phyloP scores from a whole-genome alignment of 2,329 filamentous ascomycete genomes.

The Penicillium sumatraense region DNA sequence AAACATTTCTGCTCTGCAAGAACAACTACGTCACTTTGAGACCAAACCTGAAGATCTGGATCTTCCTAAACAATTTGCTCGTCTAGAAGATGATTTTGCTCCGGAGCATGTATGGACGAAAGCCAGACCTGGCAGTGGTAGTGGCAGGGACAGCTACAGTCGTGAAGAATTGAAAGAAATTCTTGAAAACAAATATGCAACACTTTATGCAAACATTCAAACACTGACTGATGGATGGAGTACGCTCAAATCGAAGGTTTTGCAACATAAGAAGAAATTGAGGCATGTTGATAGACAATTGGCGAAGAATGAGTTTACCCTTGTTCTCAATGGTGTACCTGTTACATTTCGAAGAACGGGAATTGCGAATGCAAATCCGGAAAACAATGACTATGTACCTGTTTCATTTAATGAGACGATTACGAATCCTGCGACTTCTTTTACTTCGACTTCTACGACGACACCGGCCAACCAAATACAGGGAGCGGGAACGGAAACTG shows the following conservation, averaged over 20 bases:
- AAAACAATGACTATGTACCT: neutral
- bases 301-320: slow-evolving; percentile 34
- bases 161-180: slow-evolving; percentile 19
- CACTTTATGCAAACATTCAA: slow-evolving; percentile 36
- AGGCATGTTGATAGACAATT: slow-evolving; percentile 35
- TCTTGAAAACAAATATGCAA: slow-evolving; percentile 35
- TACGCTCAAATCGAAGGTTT: slow-evolving; percentile 35
- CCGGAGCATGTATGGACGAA: slow-evolving; percentile 28
- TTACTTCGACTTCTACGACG: neutral
- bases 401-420: neutral
- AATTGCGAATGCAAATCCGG: neutral
- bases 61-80: slow-evolving; percentile 13
- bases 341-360: slow-evolving; percentile 34
- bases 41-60: slow-evolving; percentile 17
- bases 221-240: slow-evolving; percentile 33
- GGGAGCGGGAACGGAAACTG: neutral
- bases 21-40: slow-evolving; percentile 25
- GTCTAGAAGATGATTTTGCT: slow-evolving; percentile 32
- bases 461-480: neutral
- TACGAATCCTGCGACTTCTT: neutral
- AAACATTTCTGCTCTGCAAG: slow-evolving; percentile 26
- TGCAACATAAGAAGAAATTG: slow-evolving; percentile 41
- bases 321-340: slow-evolving; percentile 29
- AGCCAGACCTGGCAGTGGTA: slow-evolving; percentile 11
- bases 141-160: too few relatives aligned